Base-by-base conservation (phyloP, 495 filamentous ascomycete genomes). In the Thozetella sp. region DNA sequence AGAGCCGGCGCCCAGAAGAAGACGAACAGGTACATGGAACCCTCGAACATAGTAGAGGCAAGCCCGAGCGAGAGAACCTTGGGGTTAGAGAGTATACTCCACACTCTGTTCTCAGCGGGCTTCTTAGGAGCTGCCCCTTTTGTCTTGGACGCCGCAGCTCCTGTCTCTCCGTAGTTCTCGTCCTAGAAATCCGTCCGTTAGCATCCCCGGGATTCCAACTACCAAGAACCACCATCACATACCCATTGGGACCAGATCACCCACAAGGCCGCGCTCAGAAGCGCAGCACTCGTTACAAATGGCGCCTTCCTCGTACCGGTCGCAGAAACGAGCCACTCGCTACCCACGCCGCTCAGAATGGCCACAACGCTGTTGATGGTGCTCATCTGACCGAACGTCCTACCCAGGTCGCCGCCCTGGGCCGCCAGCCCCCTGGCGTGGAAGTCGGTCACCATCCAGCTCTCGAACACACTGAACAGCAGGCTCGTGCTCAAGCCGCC, bases 21-120 rank as follows among this genome's bases (percentile, higher is more conserved):
- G 30, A 86, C 79, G 56, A 83, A 86, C 17, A 86, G 76, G 64
- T 84, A 86, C 80, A 86, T 84, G 2, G 81, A 82, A 9, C 82
- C 80, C 59, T 87, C 82, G 63, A 85, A 84, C 63, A 80, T 72
- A 48, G 78, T 80, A 2, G 81, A 80, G 12, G 77, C 74, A 23
- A 83, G 63, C 3, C 70, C 74, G 17, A 86, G 73, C 2, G 76
- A 67, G 22, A 80, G 58, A 9, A 83, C 69, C 22, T 70, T 68
- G n/a, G 76, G 77, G 57, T 74, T 67, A 53, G 58, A 64, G 26
- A 73, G 50, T 23, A 62, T 55, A 2, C 58, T 25, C 56, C 65
- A 67, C 3, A 72, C 22, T 13, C 56, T 63, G 55, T 65, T 67
- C 13, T 57, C 46, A 2, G 54, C 45, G 45, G 58, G 57, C 22